Percentiles rank a stretch among this genome's conserved stretches.
These are phyloP conservation scores for Sphagnum magellanicum DNA, from an alignment of 228 moss, liverwort and hornwort genomes.

Conservation along the genomic window DNA sequence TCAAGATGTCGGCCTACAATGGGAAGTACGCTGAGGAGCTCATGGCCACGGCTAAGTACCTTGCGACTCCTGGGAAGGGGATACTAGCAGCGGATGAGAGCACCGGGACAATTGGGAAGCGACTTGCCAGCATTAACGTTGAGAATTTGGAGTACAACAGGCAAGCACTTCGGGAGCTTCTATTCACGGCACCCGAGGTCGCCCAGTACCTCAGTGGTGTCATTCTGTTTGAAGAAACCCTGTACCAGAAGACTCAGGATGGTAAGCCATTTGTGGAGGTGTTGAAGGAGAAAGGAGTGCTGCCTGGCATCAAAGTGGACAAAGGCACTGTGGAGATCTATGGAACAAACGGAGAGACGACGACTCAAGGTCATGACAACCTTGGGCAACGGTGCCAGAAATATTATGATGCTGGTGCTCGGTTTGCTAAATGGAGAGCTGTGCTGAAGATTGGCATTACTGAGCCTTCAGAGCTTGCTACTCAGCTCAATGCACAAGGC, in stretches of 20 bases:
- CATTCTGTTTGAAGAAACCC: conserved; percentile 50
- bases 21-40: conserved; percentile 54
- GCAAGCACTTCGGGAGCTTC: conserved; percentile 36
- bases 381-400: conserved; percentile 39
- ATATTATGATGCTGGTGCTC: conserved; percentile 38
- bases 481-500: conserved; percentile 42
- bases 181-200: conserved; percentile 28
- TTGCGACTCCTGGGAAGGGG: conserved; percentile 41
- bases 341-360: conserved; percentile 53
- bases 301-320: conserved; percentile 54
- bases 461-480: conserved; percentile 38
- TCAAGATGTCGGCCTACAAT: conserved; percentile 37
- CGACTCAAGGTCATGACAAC: conserved; percentile 47
- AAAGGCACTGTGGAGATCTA: conserved; percentile 41
- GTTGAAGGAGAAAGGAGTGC: conserved; percentile 38
- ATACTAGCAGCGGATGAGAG: conserved; percentile 55
- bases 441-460: conserved; percentile 38
- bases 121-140: conserved; percentile 46
- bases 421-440: conserved; percentile 51
- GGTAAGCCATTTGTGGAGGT: conserved; percentile 48
- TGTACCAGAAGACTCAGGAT: conserved; percentile 34
- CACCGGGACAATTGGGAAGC: conserved; percentile 48
- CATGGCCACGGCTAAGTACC: conserved; percentile 29
- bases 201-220: conserved; percentile 31
- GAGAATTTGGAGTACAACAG: conserved; percentile 55